Evolutionary conservation across 345 rosid genomes (phyloP).

Genomic region (Sisymbrium altissimum): DNA sequence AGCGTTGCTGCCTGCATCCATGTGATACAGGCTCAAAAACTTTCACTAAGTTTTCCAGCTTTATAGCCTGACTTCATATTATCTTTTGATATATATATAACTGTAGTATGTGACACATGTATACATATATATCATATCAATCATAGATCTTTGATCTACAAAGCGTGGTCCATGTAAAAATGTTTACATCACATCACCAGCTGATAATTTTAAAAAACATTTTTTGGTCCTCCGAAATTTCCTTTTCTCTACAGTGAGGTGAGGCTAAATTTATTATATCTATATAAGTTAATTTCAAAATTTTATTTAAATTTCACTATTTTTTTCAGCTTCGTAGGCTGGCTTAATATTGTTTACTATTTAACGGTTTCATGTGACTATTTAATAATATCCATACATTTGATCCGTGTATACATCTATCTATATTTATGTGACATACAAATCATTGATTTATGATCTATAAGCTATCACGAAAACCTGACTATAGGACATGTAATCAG

Average conservation of each 20-base stretch:
- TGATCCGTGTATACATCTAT: background rate
- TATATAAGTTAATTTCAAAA: background rate
- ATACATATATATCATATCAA: constrained; percentile 26
- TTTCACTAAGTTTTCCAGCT: constrained; percentile 22
- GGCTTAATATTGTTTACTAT: background rate
- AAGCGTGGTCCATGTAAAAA: constrained; percentile 34
- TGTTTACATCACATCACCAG: constrained; percentile 34
- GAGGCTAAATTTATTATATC: background rate
- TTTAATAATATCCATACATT: background rate
- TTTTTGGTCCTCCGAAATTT: background rate
- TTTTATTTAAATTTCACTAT: background rate
- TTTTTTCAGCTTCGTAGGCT: background rate
- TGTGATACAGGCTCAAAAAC: constrained; percentile 27
- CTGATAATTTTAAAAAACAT: background rate
- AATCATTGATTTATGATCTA: background rate
- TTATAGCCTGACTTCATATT: constrained; percentile 30
- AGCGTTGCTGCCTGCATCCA: background rate
- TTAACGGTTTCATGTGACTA: constrained; percentile 3
- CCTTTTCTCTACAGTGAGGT: constrained; percentile 10
- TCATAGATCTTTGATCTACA: constrained; percentile 34
- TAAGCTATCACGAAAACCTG: background rate
- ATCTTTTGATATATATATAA: constrained; percentile 5
- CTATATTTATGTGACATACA: background rate
- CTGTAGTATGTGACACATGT: constrained; percentile 26
- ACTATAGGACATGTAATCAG: background rate